Base-by-base conservation (phyloP, 2,329 filamentous ascomycete genomes). In the Fonsecaea monophora region DNA sequence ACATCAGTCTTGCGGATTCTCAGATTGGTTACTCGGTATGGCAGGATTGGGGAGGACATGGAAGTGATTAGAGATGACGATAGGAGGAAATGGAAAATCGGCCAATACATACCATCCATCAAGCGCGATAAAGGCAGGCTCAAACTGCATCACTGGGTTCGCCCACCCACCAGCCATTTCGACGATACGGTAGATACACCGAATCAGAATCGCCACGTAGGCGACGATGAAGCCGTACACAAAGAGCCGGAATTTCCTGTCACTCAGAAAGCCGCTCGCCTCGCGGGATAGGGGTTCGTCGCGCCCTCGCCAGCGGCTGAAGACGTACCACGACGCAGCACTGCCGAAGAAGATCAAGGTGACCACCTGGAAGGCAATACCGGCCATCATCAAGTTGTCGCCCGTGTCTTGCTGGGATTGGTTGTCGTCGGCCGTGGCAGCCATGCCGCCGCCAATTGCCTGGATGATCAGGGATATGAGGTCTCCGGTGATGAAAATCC, bases 401-500 rank as follows among this genome's bases (percentile, higher is more conserved):
- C 85, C 85, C 1, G 79, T 73, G 53, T 83, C 76, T 8, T 80
- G 76, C 15, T 82, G 74, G 1, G 75, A 73, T 21, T 80, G 68
- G 3, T 71, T 67, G 15, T 80, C 76, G 0, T 76, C 75, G 5
- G 75, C 74, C 0, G 84, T 84, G 0, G 82, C 81, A 0, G 86
- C 84, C 1, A 87, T 84, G 58, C 87, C 78, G 53, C 82, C 86
- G 63, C 86, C 86, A 34, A 61, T 61, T 5, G 85, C 86, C 74
- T 89, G 87, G 4, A 88, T 76, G 13, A 85, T 70, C 13, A 89
- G 81, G n/a, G 83, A 85, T 58, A 86, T 71, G 50, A 88, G 69
- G 69, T 89, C 87, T 71, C 84, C 86, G n/a, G 78, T 74, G 71
- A 89, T 85, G 77, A 89, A 89, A 66, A 88, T 82, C 74, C 83